phyloP scores from a whole-genome alignment of 2,329 filamentous ascomycete species.

The Fusarium camptoceras region DNA sequence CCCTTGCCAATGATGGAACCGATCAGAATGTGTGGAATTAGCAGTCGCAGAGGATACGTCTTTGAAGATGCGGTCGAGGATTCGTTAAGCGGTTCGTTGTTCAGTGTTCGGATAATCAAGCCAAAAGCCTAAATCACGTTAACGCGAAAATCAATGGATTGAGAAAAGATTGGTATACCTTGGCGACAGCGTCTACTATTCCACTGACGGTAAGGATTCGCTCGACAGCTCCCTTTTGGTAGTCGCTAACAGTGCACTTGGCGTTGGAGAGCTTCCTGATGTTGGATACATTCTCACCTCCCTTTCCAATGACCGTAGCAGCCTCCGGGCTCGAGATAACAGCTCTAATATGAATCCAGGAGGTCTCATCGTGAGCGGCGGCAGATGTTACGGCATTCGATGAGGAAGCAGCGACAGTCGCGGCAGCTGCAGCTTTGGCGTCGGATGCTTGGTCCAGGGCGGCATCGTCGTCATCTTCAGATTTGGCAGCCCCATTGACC shows the following conservation, averaged over 20 bases:
- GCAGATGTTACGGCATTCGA: slow-evolving; percentile 58
- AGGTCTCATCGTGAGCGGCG: slow-evolving; percentile 84
- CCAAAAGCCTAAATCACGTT: slow-evolving; percentile 80
- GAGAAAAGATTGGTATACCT: slow-evolving; percentile 68
- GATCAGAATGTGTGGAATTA: slow-evolving; percentile 97
- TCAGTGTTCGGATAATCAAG: slow-evolving; percentile 96
- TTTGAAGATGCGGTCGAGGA: slow-evolving; percentile 94
- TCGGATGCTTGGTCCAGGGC: slow-evolving; percentile 52
- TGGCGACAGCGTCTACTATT: slow-evolving; percentile 94
- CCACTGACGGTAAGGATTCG: slow-evolving; percentile 98
- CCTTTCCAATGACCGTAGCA: slow-evolving; percentile 97
- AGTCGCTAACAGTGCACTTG: slow-evolving; percentile 99
- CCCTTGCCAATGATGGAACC: slow-evolving; percentile 99
- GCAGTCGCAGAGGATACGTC: slow-evolving; percentile 93
- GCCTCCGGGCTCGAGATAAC: slow-evolving; percentile 98
- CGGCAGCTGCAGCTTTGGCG: slow-evolving; percentile 54
- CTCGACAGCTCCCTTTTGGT: slow-evolving; percentile 95
- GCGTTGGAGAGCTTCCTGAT: slow-evolving; percentile 95
- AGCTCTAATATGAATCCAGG: slow-evolving; percentile 96
- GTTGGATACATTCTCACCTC: slow-evolving; percentile 97
- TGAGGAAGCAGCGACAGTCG: slow-evolving; percentile 54
- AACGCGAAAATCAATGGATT: slow-evolving; percentile 35
- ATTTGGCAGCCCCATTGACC: slow-evolving; percentile 61
- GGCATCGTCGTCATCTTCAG: slow-evolving; percentile 45
- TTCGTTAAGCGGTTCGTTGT: slow-evolving; percentile 92